Percentiles rank a stretch among this genome's conserved stretches.
phyloP scores from a whole-genome alignment of 768 basidiomycete genomes.

The Rhodotorula diobovata region DNA sequence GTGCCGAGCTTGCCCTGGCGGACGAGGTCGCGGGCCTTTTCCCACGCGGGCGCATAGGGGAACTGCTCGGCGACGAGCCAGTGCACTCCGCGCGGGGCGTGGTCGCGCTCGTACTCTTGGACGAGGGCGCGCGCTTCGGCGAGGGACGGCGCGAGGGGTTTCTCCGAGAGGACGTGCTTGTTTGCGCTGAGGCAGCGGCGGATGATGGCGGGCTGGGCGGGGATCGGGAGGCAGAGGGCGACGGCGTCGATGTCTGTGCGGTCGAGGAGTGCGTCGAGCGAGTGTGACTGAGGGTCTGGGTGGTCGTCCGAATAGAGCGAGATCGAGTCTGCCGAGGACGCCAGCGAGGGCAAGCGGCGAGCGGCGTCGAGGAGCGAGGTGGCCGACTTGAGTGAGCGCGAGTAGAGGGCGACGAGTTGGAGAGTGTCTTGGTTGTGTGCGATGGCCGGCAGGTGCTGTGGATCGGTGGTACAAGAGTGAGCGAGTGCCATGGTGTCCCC shows the following conservation, averaged over 20 bases:
- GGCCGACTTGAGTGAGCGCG: constrained; percentile 64
- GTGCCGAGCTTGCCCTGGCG: constrained; percentile 65
- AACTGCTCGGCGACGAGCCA: constrained; percentile 37
- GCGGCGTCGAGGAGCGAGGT: constrained; percentile 54
- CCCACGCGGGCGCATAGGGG: constrained; percentile 14
- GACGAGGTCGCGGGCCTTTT: constrained; percentile 45
- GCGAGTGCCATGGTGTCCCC: not conserved
- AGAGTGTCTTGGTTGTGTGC: constrained; percentile 51
- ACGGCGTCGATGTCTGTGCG: constrained; percentile 68
- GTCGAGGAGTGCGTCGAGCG: constrained; percentile 54
- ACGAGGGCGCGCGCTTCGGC: constrained; percentile 62
- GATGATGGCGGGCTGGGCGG: constrained; percentile 65
- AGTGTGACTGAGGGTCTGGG: constrained; percentile 50
- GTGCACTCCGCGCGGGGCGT: constrained; percentile 57
- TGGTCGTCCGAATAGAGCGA: constrained; percentile 54
- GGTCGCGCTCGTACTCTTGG: constrained; percentile 60
- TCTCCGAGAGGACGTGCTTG: constrained; percentile 85
- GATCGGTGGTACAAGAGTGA: not conserved
- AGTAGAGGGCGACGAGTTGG: constrained; percentile 69
- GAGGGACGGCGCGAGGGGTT: constrained; percentile 73
- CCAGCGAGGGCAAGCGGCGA: constrained; percentile 42
- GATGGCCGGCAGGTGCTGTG: constrained; percentile 76
- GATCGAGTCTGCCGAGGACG: constrained; percentile 54
- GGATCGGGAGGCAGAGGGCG: constrained; percentile 72
- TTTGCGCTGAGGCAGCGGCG: constrained; percentile 57